Conservation (phyloP, 805 yeast species). For the Metschnikowia henanensis region DNA sequence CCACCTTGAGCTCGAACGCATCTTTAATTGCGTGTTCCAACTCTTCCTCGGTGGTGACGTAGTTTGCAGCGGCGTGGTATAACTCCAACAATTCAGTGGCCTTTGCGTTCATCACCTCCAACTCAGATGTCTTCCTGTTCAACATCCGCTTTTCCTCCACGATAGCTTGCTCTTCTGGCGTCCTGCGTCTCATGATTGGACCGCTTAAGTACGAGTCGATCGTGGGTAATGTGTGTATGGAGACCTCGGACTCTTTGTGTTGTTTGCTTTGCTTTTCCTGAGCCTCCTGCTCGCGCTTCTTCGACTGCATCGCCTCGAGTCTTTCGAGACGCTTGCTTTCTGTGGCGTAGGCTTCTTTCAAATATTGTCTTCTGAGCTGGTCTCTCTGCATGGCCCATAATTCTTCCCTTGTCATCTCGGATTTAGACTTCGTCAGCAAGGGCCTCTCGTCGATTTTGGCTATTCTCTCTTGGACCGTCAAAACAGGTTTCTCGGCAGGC, state of each 20-base stretch:
- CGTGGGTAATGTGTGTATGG: conserved; percentile 75
- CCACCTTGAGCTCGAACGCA: conserved; percentile 48
- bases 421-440: conserved; percentile 28
- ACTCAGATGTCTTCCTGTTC: conserved; percentile 60
- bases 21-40: conserved; percentile 56
- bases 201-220: conserved; percentile 64
- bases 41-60: conserved; percentile 71
- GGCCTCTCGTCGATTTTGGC: conserved; percentile 49
- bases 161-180: conserved; percentile 62
- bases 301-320: conserved; percentile 29
- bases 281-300: conserved; percentile 27
- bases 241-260: conserved; percentile 51
- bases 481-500: conserved; percentile 50
- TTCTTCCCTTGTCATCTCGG: conserved; percentile 33
- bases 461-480: conserved; percentile 63
- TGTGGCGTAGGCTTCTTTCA: conserved; percentile 57
- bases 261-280: conserved; percentile 26
- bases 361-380: conserved; percentile 70
- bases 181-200: conserved; percentile 71
- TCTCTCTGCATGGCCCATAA: conserved; percentile 53
- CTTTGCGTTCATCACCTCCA: conserved; percentile 50
- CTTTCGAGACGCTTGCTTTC: conserved; percentile 52
- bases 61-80: conserved; percentile 67
- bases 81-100: conserved; percentile 63
- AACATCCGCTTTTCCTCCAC: conserved; percentile 60